Conservation (phyloP, 2,329 filamentous ascomycete genomes). For the Xylariaceae sp. region DNA sequence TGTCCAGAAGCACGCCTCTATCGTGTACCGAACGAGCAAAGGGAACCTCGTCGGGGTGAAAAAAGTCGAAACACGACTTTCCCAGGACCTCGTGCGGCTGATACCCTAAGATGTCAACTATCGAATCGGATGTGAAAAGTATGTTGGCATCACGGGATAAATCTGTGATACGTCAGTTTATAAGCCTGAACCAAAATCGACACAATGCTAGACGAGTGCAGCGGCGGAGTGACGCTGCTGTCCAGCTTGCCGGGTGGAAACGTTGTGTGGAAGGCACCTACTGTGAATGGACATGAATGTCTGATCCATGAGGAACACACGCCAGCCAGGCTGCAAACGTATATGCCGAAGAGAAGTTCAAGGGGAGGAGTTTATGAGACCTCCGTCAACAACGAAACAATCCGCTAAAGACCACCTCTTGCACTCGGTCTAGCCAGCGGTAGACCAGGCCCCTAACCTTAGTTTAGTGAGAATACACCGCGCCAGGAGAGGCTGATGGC, state of each 20-base stretch:
- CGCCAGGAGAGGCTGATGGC: constrained; percentile 20
- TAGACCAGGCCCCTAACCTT: too few species aligned
- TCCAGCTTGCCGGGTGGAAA: background rate
- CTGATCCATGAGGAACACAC: constrained; percentile 58
- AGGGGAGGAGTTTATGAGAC: constrained; percentile 16
- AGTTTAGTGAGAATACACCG: too few species aligned
- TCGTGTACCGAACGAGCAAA: constrained; percentile 68
- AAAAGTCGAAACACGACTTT: constrained; percentile 78
- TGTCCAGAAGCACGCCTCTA: constrained; percentile 71
- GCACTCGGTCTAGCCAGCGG: too few species aligned
- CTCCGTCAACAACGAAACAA: constrained; percentile 20
- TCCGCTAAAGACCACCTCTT: too few species aligned
- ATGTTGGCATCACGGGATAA: constrained; percentile 70
- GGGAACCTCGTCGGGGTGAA: constrained; percentile 74
- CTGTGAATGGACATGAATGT: constrained; percentile 91
- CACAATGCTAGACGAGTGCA: background rate
- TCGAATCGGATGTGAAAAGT: constrained; percentile 77
- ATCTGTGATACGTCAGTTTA: constrained; percentile 44
- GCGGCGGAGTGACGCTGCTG: background rate
- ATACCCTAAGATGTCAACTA: constrained; percentile 68
- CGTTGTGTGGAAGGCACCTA: constrained; percentile 39
- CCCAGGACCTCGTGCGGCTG: constrained; percentile 69
- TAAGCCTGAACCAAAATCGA: constrained; percentile 11
- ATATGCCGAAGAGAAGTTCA: constrained; percentile 20
- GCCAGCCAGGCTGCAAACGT: constrained; percentile 20